Evolutionary conservation across 2,329 filamentous ascomycete genomes (phyloP), one percentile per base, ranked within the genome.

Genomic region (Leptosphaerulina australis): DNA sequence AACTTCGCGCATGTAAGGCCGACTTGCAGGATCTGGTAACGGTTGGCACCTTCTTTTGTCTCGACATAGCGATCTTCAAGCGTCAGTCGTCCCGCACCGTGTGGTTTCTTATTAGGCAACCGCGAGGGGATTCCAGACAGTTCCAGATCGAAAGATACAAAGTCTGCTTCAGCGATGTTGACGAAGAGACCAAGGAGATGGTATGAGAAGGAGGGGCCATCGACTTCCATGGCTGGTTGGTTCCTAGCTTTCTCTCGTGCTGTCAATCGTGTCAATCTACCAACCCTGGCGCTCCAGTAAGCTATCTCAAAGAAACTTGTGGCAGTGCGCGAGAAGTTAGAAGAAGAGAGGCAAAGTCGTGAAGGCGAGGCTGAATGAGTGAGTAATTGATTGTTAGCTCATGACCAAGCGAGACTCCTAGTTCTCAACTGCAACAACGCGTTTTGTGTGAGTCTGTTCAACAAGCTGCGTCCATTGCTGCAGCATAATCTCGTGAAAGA

Each of bases 1-100:
- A 87, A 82, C 43, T 76, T 75, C n/a, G 83, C 83, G 60, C 84
- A 81, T 0, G 86, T 88, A 49, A 88, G 70, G n/a, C 86, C 86
- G 44, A 88, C 72, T 64, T 88, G 86, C 2, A 88, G 73, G 41
- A 88, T 81, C 53, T 85, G 81, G 60, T 84, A 88, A 29, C 78
- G 79, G 53, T 86, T 80, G 3, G 85, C 85, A 2, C 83, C 83
- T 21, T 72, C 72, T 64, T 83, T 86, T 48, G 78, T 77, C 55
- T 88, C 84, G 9, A 75, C 70, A 63, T 88, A 88, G 46, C 82
- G 79, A 33, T 85, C 74, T 59, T 88, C 81, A 2, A 88, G 71
- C 3, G 78, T 79, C 24, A 78, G 77, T 49, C 77, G 77, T 26
- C 75, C 74, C 14, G 44, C 22, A 1, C 50, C 50, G 28, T 65